Conservation (phyloP, 192 early-diverging fungal species). For the Coemansia pectinata region DNA sequence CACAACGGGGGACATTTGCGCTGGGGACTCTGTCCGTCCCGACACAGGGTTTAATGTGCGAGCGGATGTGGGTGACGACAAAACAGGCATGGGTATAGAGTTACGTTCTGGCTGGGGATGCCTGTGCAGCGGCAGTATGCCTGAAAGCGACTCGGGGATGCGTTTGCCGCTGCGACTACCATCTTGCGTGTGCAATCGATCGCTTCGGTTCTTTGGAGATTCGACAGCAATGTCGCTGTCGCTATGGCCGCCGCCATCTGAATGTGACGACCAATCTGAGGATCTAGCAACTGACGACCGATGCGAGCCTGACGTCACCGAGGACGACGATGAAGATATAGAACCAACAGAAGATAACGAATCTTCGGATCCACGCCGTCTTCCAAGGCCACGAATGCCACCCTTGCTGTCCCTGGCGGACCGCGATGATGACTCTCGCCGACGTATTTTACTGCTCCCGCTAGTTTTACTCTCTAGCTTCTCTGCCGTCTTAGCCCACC, state of each 20-base stretch:
- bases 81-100: constrained; percentile 16
- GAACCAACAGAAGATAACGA: background rate
- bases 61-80: constrained; percentile 5
- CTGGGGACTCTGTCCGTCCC: background rate
- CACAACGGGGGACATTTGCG: background rate
- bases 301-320: constrained; percentile 8
- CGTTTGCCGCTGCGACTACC: background rate
- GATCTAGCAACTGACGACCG: background rate
- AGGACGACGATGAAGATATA: constrained; percentile 4
- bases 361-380: background rate
- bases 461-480: constrained; percentile 22
- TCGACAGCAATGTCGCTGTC: background rate
- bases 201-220: background rate
- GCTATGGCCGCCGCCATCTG: background rate
- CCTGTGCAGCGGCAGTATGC: background rate
- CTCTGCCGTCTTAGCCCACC: constrained; percentile 43
- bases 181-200: background rate
- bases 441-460: constrained; percentile 19
- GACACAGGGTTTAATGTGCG: background rate
- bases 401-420: constrained; percentile 8
- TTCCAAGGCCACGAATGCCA: constrained; percentile 14
- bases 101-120: background rate
- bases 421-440: constrained; percentile 14
- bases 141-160: background rate
- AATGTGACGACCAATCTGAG: constrained; percentile 34